phyloP scores from a whole-genome alignment of 108 stramenopile species.

The Aurantiochytrium sp. region DNA sequence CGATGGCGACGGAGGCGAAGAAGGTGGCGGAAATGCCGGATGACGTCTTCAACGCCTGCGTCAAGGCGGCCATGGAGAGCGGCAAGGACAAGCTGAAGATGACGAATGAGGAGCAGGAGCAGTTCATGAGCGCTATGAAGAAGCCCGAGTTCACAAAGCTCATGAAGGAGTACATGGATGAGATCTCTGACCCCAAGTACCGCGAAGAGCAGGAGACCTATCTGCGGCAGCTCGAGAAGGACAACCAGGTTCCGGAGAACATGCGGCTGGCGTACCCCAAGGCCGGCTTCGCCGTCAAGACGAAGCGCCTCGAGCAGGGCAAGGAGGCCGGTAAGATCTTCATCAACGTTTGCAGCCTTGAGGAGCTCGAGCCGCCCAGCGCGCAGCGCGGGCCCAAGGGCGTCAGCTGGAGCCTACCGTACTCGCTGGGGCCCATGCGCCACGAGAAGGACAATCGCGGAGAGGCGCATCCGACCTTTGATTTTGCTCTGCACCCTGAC shows the following conservation, averaged over 20 bases:
- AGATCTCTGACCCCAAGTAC: constrained; percentile 59
- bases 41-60: neutral
- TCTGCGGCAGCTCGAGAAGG: constrained; percentile 50
- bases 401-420: constrained; percentile 52
- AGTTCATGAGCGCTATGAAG: constrained; percentile 51
- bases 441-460: constrained; percentile 60
- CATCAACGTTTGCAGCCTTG: constrained; percentile 56
- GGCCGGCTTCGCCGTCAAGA: constrained; percentile 56
- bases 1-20: neutral
- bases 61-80: neutral
- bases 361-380: constrained; percentile 43
- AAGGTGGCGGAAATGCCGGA: constrained; percentile 22
- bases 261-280: constrained; percentile 52
- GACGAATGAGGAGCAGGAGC: constrained; percentile 31
- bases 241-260: constrained; percentile 56
- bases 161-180: constrained; percentile 59
- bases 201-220: constrained; percentile 62
- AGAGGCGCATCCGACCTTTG: constrained; percentile 24
- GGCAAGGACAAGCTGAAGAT: constrained; percentile 10
- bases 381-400: constrained; percentile 25
- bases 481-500: constrained; percentile 43
- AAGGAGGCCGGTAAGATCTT: constrained; percentile 52
- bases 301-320: constrained; percentile 38
- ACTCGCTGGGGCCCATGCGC: constrained; percentile 57
- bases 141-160: constrained; percentile 59